phyloP scores from a whole-genome alignment of 1,284 basidiomycete species.

The Heimioporus retisporus region DNA sequence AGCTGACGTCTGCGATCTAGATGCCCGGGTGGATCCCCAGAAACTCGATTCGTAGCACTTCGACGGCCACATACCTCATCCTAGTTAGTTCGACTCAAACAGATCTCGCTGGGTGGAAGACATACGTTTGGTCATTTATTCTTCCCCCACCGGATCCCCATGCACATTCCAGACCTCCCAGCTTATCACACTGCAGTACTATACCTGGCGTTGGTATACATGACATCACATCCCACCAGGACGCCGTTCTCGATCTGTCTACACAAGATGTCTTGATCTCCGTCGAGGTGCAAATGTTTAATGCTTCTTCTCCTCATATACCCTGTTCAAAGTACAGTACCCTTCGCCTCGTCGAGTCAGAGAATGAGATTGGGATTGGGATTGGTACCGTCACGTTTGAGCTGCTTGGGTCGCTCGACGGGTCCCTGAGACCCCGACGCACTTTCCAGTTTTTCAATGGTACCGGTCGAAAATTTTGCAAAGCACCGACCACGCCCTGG shows the following conservation, averaged over 20 bases:
- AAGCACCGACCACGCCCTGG: neutral
- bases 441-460: conserved; percentile 22
- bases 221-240: neutral
- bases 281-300: too few species aligned
- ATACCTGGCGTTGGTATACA: conserved; percentile 9
- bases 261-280: too few species aligned
- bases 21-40: neutral
- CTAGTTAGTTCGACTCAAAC: conserved; percentile 6
- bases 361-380: too few species aligned
- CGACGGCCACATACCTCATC: conserved; percentile 19
- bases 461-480: conserved; percentile 19
- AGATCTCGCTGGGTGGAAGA: conserved; percentile 26
- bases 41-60: conserved; percentile 14
- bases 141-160: conserved; percentile 12
- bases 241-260: too few species aligned
- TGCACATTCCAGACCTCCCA: neutral
- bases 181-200: conserved; percentile 18
- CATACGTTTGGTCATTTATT: conserved; percentile 24
- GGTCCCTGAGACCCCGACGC: too few species aligned
- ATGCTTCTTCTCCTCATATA: too few species aligned
- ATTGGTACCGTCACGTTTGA: too few species aligned
- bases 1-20: neutral
- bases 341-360: too few species aligned
- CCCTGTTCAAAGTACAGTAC: too few species aligned
- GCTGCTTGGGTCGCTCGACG: too few species aligned